Base-by-base conservation (phyloP, 768 basidiomycete genomes). In the Mrakia frigida region DNA sequence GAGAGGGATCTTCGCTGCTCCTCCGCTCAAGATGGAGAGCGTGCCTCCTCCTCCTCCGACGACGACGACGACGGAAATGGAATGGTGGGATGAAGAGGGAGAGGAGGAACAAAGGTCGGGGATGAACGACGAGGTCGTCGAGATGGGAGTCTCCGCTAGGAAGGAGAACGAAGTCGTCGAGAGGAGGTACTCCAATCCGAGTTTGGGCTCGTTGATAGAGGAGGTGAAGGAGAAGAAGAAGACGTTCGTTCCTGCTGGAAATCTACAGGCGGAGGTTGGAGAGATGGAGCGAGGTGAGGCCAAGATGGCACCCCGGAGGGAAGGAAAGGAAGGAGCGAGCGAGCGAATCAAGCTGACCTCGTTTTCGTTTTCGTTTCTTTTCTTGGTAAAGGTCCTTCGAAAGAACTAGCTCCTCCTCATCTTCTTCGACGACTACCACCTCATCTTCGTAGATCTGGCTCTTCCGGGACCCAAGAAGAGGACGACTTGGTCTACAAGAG, bases 251-350 rank as follows among this genome's bases (percentile, higher is more conserved):
- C 4, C 13, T 50, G 14, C 46, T 50, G 9, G 1, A 28, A 25
- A 56, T 1, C 7, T 6, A 23, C 52, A 56, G 56, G 25, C 4
- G 41, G 41, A 69, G 13, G 6, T 41, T 11, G 18, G 1, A 2
- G 46, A n/a, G 6, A 23, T 43, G 16, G 21, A 43, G 35, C 37
- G 21, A 18, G 67, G 28, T 21, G 4, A 65, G 31, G 23, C 9
- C 59, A 25, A 60, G 25, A 60, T 9, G 9, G 28, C 25, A 60
- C 25, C 21, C 10, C 7, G 10, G 28, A 9, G 6, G 7, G 59
- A 60, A 25, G 25, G 28, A 60, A 25, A 25, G 7, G 59, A 68
- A 75, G 31, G 69, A 63, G 61, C 31, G 59, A 59, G 39, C 63
- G 16, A 50, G 37, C 37, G 25, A 46, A 11, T 25, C 23, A 43